These are phyloP conservation scores for Talaromyces amestolkiae DNA, from an alignment of 2,329 filamentous ascomycete genomes.

Conservation along the genomic window DNA sequence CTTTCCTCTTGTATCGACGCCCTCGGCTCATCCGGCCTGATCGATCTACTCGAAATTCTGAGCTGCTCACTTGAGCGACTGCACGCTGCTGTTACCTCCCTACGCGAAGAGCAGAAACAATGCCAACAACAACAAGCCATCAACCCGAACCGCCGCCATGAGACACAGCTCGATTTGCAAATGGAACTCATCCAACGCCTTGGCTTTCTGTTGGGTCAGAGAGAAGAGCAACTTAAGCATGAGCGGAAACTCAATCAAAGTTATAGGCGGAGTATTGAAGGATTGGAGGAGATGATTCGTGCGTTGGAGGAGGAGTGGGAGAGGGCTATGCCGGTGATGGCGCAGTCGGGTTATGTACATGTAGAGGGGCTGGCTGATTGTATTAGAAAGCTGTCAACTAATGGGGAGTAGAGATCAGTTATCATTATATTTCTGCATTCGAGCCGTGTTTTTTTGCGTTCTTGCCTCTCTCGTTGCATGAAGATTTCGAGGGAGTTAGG, in stretches of 20 bases:
- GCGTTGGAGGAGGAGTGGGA: constrained; percentile 9
- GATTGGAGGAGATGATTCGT: constrained; percentile 1
- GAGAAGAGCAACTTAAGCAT: constrained; percentile 11
- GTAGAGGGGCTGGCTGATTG: neutral
- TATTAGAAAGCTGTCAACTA: constrained; percentile 18
- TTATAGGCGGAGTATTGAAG: neutral
- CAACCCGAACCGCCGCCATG: neutral
- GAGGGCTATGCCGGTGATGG: constrained; percentile 38
- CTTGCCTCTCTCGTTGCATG: neutral
- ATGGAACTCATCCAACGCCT: constrained; percentile 12
- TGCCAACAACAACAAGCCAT: neutral
- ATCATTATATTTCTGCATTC: too few species aligned
- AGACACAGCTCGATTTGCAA: neutral
- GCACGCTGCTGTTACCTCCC: neutral
- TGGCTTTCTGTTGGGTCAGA: neutral
- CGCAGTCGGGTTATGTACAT: neutral
- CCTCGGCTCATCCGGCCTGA: constrained; percentile 7
- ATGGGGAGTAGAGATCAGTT: neutral
- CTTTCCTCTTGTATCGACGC: constrained; percentile 6
- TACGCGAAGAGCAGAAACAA: constrained; percentile 4
- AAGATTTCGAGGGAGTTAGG: neutral
- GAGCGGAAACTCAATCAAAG: neutral
- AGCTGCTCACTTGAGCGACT: constrained; percentile 9
- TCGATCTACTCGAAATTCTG: constrained; percentile 11
- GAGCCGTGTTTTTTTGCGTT: neutral